These are phyloP conservation scores for Cynara cardunculus DNA, from an alignment of 129 eudicot species.

Conservation along the genomic window DNA sequence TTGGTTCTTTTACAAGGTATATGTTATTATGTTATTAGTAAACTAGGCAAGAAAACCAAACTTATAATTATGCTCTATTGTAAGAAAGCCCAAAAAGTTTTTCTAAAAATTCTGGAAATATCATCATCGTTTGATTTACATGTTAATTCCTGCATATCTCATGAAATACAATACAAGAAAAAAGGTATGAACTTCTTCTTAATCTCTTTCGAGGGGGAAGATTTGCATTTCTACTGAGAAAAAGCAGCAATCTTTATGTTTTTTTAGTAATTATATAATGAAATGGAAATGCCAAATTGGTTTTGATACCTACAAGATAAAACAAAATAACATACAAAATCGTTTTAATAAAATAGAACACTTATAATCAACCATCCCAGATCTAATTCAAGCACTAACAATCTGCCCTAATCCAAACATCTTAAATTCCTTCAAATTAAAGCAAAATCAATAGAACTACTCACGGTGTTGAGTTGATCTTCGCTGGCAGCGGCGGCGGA, in stretches of 20 bases:
- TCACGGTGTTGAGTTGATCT: slow-evolving; percentile 37
- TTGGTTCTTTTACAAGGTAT: neutral
- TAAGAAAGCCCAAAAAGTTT: neutral
- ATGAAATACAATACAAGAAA: neutral
- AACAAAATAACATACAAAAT: neutral
- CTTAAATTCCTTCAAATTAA: slow-evolving; percentile 5
- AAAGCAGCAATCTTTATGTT: neutral
- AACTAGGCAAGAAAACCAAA: neutral
- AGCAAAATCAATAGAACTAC: slow-evolving; percentile 19
- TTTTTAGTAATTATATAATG: neutral
- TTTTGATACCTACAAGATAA: neutral
- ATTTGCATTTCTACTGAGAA: neutral
- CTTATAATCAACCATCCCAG: neutral
- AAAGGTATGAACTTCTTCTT: slow-evolving; percentile 3
- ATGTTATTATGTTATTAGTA: neutral
- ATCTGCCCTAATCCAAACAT: slow-evolving; percentile 17
- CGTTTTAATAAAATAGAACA: neutral
- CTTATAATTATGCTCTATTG: neutral
- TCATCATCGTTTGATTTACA: neutral
- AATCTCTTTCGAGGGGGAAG: neutral
- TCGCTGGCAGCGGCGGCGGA: slow-evolving; percentile 24
- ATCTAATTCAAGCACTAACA: neutral
- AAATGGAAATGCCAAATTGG: neutral
- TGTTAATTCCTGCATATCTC: neutral
- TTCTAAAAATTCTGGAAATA: neutral